Percentiles rank a stretch among this genome's conserved stretches.
phyloP scores from a whole-genome alignment of 2,329 filamentous ascomycete genomes.

The Calycina marina region DNA sequence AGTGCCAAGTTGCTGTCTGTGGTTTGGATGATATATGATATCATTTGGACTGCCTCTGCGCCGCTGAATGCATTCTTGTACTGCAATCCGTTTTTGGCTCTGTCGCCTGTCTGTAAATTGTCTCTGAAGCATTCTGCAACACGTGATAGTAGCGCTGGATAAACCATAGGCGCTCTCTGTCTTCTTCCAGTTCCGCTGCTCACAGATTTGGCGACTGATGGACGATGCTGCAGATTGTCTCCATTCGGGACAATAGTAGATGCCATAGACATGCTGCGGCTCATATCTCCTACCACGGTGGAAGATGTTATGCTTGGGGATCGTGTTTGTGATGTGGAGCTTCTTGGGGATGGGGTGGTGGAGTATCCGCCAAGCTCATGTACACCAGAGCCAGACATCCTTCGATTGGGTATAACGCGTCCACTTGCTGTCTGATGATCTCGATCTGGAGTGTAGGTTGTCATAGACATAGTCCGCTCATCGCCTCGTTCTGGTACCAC shows the following conservation, averaged over 20 bases:
- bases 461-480: conserved; percentile 94
- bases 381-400: conserved; percentile 24
- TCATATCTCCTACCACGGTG: conserved; percentile 27
- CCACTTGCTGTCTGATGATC: conserved; percentile 90
- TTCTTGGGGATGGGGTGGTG: conserved; percentile 13
- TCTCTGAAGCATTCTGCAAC: conserved; percentile 88
- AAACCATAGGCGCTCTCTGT: conserved; percentile 64
- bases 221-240: conserved; percentile 34
- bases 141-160: conserved; percentile 83
- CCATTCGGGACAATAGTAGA: conserved; percentile 59
- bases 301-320: conserved; percentile 44
- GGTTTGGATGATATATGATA: conserved; percentile 93
- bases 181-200: conserved; percentile 18
- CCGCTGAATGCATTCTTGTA: conserved; percentile 97
- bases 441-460: conserved; percentile 60
- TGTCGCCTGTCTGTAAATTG: conserved; percentile 71
- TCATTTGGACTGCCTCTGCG: conserved; percentile 85
- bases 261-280: conserved; percentile 81
- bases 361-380: conserved; percentile 18
- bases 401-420: conserved; percentile 70
- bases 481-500: conserved; percentile 84
- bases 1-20: conserved; percentile 90
- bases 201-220: conserved; percentile 34
- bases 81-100: conserved; percentile 89
- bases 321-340: conserved; percentile 34